Base-by-base conservation (phyloP, 176 grass and related monocot genomes). In the Pharus latifolius region DNA sequence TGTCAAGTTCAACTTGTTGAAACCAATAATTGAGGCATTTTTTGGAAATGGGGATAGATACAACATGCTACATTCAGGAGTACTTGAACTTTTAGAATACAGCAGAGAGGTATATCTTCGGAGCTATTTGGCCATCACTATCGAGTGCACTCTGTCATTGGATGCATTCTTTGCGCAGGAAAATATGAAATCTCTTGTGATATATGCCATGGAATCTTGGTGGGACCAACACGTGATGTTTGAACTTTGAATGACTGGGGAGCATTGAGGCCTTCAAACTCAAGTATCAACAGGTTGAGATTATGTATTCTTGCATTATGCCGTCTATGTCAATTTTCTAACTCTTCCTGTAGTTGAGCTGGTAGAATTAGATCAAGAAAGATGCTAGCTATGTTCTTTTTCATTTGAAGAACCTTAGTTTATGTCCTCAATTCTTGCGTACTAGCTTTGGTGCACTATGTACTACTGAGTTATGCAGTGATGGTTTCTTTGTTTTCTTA, bases 81-180 rank as follows among this genome's bases (percentile, higher is more conserved):
- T 90, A 62, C 83, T 97, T 10, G 94, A 82, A 56, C 80, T 97
- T 57, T 69, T 97, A 18, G 94, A 92, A 69, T 88, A 90, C 42
- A 90, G 90, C 69, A 82, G 78, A 50, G 88, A 87, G 94, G 94
- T 97, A 80, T 40, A 63, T 28, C 32, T 30, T 61, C 63, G 17
- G 26, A 80, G 35, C 34, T 72, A 45, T 64, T 34, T 80, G n/a
- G 9, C 9, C 53, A 80, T 45, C 1, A 10, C 0, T 43, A 74
- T 79, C 42, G 56, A 59, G 46, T 60, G 37, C 57, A 18, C n/a
- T 55, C 59, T 58, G 17, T 35, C 63, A 56, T 52, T 31, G 77
- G 14, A 69, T 68, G 32, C 57, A 43, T 69, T 69, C 57, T 71
- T 56, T 90, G 41, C 82, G 29, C 71, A 97, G 94, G 86, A 92